These are phyloP conservation scores for Scorias spongiosa DNA, from an alignment of 2,329 filamentous ascomycete genomes.

Conservation along the genomic window DNA sequence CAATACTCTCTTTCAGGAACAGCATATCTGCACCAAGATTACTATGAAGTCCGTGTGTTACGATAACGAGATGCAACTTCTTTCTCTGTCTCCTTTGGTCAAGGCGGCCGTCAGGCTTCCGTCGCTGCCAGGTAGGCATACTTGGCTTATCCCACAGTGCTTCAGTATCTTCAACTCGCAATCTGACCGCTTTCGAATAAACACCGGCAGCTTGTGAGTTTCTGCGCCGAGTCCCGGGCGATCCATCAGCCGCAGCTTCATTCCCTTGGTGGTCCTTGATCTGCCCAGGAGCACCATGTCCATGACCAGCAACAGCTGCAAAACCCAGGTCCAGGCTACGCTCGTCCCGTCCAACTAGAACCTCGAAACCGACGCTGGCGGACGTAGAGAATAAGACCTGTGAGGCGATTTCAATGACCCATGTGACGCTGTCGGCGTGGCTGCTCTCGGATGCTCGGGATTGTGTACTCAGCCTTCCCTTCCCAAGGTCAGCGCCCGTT, in stretches of 20 bases:
- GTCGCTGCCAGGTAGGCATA: conserved; percentile 48
- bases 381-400: conserved; percentile 89
- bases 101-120: conserved; percentile 6
- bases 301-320: conserved; percentile 38
- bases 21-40: conserved; percentile 95
- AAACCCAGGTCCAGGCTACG: conserved; percentile 60
- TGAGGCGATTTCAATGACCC: conserved; percentile 82
- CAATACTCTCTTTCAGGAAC: conserved; percentile 93
- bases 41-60: conserved; percentile 91
- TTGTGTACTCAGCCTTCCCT: conserved; percentile 19
- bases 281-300: conserved; percentile 46
- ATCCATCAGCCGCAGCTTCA: conserved; percentile 33
- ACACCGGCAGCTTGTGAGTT: conserved; percentile 51
- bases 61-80: conserved; percentile 75
- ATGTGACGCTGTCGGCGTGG: conserved; percentile 47
- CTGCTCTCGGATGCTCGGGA: conserved; percentile 27
- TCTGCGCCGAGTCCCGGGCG: conserved; percentile 43
- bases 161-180: conserved; percentile 76
- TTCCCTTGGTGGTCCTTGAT: conserved; percentile 54
- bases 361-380: conserved; percentile 74
- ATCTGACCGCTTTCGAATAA: conserved; percentile 63
- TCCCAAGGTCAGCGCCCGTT: conserved; percentile 32
- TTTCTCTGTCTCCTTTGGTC: conserved; percentile 42
- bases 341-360: conserved; percentile 72
- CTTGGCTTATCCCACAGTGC: conserved; percentile 85